Base-by-base conservation (phyloP, 2,329 filamentous ascomycete genomes). In the Colletotrichum chlorophyti region DNA sequence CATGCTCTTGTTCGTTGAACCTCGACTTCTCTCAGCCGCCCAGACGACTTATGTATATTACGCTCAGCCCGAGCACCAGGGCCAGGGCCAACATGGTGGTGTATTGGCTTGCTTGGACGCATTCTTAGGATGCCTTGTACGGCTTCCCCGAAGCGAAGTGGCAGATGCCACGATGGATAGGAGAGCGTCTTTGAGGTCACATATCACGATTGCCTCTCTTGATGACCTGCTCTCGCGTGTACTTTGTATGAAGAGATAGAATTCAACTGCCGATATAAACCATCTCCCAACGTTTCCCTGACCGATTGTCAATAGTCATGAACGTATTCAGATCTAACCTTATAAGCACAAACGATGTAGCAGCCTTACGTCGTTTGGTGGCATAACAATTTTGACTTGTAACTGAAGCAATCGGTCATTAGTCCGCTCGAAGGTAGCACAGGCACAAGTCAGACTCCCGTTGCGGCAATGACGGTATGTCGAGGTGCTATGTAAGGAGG, bases 201-300 rank as follows among this genome's bases (percentile, higher is more conserved):
- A 34, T 24, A 61, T 54, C 42, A 49, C 34, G 47, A 41, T 40
- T 29, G 49, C 27, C 49, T 27, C 21, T 32, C 49, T 21, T 55
- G 55, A 49, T 53, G 43, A 62, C 31, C 27, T 49, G 46, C 55
- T 47, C 26, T 60, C 48, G 45, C 45, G 54, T 63, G 61, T 63
- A 63, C 31, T 63, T 46, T 61, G 58, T 63, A 63, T 61, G 61
- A 63, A 61, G 58, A 61, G 58, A 63, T 47, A 54, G 58, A 53
- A 51, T 60, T 55, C 45, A 60, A 47, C 29, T 52, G 45, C 57
- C 45, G 38, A 60, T 46, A 60, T 40, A 37, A 40, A 32, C 48
- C 38, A 49, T 49, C 46, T 21, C 34, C 14, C 19, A 6, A 15
- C 26, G 31, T 14, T n/a, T n/a, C 2, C 24, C 7, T 19, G 12